phyloP scores from a whole-genome alignment of 169 alveolate genomes.

The Besnoitia besnoiti region DNA sequence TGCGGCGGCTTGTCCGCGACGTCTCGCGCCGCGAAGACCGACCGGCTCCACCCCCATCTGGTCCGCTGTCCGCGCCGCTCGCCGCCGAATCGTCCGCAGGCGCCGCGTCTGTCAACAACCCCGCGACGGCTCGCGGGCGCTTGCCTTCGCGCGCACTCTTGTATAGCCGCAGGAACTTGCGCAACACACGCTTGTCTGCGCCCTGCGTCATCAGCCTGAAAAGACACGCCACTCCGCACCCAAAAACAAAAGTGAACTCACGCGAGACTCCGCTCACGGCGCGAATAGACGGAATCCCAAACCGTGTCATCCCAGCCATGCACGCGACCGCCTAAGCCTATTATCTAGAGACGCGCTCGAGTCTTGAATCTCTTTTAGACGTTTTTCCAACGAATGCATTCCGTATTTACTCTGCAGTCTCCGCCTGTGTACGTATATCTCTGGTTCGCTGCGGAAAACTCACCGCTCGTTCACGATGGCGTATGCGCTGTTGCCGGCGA shows the following conservation, averaged over 20 bases:
- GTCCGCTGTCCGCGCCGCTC: conserved; percentile 39
- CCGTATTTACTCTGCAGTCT: no score
- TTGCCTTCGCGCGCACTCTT: conserved; percentile 35
- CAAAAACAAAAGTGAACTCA: neutral
- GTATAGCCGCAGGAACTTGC: conserved; percentile 62
- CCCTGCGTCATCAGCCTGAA: conserved; percentile 69
- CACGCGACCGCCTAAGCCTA: no score
- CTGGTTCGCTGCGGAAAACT: no score
- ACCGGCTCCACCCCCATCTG: neutral
- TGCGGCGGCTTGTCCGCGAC: neutral
- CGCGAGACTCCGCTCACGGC: neutral
- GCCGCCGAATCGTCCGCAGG: conserved; percentile 20
- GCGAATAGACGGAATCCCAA: no score
- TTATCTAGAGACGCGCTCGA: no score
- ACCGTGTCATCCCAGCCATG: no score
- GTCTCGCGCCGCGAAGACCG: neutral
- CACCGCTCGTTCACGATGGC: conserved; percentile 68
- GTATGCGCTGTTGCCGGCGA: conserved; percentile 63
- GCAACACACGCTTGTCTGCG: conserved; percentile 69
- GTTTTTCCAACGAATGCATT: no score
- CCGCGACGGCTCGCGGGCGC: conserved; percentile 9
- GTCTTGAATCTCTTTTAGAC: no score
- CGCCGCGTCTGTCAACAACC: neutral
- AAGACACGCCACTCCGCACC: neutral
- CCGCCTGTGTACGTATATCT: neutral